These are phyloP conservation scores for Candida koratica DNA, from an alignment of 805 yeast species.

Conservation along the genomic window DNA sequence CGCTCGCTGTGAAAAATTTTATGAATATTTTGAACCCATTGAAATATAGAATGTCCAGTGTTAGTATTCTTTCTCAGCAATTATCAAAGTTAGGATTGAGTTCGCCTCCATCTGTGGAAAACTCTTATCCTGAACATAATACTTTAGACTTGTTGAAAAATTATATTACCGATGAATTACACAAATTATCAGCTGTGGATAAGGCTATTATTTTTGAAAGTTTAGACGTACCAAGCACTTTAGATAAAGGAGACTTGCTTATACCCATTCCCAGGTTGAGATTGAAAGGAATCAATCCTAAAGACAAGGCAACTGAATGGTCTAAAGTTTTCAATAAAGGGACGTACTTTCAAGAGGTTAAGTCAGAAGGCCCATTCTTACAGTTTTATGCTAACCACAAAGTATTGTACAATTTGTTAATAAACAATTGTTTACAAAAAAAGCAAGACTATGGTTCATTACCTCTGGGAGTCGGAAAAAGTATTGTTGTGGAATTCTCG, in stretches of 20 bases:
- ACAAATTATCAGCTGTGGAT: constrained; percentile 70
- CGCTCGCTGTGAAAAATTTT: too few relatives aligned
- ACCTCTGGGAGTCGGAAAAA: constrained; percentile 73
- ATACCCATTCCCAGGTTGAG: constrained; percentile 85
- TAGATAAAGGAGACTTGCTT: constrained; percentile 89
- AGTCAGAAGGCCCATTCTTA: constrained; percentile 83
- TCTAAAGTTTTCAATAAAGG: constrained; percentile 73
- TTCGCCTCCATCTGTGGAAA: constrained; percentile 45
- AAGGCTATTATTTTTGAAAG: constrained; percentile 70
- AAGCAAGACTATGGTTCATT: constrained; percentile 65
- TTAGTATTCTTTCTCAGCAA: constrained; percentile 31
- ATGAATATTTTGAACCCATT: constrained; percentile 11
- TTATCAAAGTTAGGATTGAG: constrained; percentile 35
- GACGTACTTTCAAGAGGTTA: constrained; percentile 62
- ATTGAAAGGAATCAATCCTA: constrained; percentile 75
- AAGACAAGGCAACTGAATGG: constrained; percentile 73
- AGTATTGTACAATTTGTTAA: constrained; percentile 62
- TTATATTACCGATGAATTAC: constrained; percentile 76
- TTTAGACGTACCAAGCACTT: constrained; percentile 78
- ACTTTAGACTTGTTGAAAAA: constrained; percentile 86
- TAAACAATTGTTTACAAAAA: constrained; percentile 64
- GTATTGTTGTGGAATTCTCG: constrained; percentile 79
- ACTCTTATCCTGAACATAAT: constrained; percentile 73
- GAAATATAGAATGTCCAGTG: constrained; percentile 12
- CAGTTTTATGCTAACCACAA: constrained; percentile 79